Percentiles rank a stretch among this genome's conserved stretches.
phyloP scores from a whole-genome alignment of 2,329 filamentous ascomycete species.

The Penicillium corylophilum region DNA sequence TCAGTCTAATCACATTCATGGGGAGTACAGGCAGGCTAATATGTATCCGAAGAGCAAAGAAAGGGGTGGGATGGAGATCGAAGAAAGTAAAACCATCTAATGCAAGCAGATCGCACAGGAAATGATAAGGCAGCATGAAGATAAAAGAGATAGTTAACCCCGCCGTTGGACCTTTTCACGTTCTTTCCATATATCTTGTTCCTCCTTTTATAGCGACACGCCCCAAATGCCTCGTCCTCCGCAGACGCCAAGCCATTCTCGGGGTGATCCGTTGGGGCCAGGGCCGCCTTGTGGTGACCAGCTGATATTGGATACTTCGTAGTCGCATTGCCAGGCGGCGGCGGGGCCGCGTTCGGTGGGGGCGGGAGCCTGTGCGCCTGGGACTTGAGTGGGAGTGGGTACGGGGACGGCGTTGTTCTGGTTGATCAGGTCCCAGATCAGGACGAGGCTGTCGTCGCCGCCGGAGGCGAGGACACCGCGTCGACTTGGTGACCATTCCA shows the following conservation, averaged over 20 bases:
- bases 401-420: constrained; percentile 52
- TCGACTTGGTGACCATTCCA: constrained; percentile 90
- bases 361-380: constrained; percentile 25
- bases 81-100: constrained; percentile 19
- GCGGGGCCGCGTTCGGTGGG: constrained; percentile 46
- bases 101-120: constrained; percentile 12
- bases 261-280: constrained; percentile 31
- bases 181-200: not conserved
- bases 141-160: constrained; percentile 5
- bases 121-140: constrained; percentile 3
- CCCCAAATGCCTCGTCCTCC: constrained; percentile 48
- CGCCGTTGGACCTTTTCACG: constrained; percentile 10
- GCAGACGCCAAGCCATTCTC: constrained; percentile 47
- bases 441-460: constrained; percentile 84
- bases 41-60: constrained; percentile 6
- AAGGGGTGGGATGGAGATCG: constrained; percentile 5
- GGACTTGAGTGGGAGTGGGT: constrained; percentile 33
- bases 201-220: constrained; percentile 35
- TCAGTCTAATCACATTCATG: not conserved
- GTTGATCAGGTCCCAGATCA: constrained; percentile 91
- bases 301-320: constrained; percentile 49
- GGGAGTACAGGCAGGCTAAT: not conserved
- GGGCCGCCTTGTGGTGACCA: constrained; percentile 47
- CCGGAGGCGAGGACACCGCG: constrained; percentile 88
- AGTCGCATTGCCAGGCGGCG: constrained; percentile 48